phyloP scores from a whole-genome alignment of 1,139 yeast genomes.

The Lodderomyces elongisporus region DNA sequence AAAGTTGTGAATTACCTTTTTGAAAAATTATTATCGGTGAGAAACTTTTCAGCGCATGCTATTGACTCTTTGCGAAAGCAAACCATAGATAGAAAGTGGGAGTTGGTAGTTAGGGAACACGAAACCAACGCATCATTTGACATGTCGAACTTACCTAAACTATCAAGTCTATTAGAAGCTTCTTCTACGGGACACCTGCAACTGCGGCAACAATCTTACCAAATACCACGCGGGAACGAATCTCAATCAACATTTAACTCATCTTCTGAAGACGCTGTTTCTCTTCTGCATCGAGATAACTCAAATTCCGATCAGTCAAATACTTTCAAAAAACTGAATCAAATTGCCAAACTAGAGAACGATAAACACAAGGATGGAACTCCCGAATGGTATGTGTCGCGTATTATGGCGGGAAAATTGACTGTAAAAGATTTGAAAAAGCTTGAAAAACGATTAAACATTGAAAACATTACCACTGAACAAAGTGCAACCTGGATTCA shows the following conservation, averaged over 20 bases:
- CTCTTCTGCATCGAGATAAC: background rate
- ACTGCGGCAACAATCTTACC: background rate
- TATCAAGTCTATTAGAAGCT: background rate
- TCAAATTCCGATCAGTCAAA: background rate
- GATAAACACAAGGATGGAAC: conserved; percentile 28
- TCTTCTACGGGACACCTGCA: background rate
- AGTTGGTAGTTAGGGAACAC: conserved; percentile 37
- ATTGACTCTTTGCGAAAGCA: conserved; percentile 26
- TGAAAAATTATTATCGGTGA: conserved; percentile 32
- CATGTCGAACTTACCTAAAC: background rate
- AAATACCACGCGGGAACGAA: background rate
- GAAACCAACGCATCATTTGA: conserved; percentile 38
- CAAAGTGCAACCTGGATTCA: conserved; percentile 25
- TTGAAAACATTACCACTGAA: background rate
- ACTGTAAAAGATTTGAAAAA: conserved; percentile 31
- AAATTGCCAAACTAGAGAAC: background rate
- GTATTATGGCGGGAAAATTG: conserved; percentile 33
- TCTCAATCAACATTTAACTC: background rate
- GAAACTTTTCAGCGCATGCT: conserved; percentile 37
- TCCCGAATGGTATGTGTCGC: conserved; percentile 41
- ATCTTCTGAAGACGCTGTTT: background rate
- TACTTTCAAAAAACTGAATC: background rate
- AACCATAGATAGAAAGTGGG: conserved; percentile 42
- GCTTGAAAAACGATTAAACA: conserved; percentile 30
- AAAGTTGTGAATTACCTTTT: conserved; percentile 36